Conservation (phyloP, 2,329 filamentous ascomycete genomes). For the Berkeleyomyces rouxiae region DNA sequence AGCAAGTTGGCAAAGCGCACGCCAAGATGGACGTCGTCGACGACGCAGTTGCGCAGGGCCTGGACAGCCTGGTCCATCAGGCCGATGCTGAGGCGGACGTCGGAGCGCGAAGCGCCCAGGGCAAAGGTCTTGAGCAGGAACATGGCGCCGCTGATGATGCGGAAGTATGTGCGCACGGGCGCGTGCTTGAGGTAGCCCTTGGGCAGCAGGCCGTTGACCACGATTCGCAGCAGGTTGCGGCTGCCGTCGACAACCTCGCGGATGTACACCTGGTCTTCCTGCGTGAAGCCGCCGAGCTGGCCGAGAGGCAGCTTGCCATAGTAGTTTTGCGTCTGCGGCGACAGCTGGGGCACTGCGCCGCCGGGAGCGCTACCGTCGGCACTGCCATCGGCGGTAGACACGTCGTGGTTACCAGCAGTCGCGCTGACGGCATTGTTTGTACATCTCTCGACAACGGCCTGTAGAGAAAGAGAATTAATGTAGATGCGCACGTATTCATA, state of each 20-base stretch:
- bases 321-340: constrained; percentile 47
- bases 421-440: constrained; percentile 49
- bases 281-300: constrained; percentile 45
- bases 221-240: constrained; percentile 57
- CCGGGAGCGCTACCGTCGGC: constrained; percentile 16
- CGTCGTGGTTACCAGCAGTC: constrained; percentile 17
- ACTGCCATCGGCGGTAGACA: constrained; percentile 22
- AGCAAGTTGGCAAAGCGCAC: constrained; percentile 69
- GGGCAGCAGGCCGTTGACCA: constrained; percentile 60
- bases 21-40: constrained; percentile 74
- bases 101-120: constrained; percentile 59
- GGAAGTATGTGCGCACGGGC: constrained; percentile 70
- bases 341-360: constrained; percentile 29
- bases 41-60: constrained; percentile 59
- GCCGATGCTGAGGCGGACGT: constrained; percentile 57
- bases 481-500: constrained; percentile 93
- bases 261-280: constrained; percentile 55
- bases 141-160: constrained; percentile 73
- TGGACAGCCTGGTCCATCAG: constrained; percentile 61
- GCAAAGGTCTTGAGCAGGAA: constrained; percentile 75
- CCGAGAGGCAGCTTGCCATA: constrained; percentile 48
- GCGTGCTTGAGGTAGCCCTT: constrained; percentile 66
- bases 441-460: constrained; percentile 87
- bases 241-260: constrained; percentile 63
- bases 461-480: constrained; percentile 81